A percentile compares a stretch with the other conserved stretches of the same genome.
These are phyloP conservation scores for Raddia distichophylla DNA, from an alignment of 176 grass and related monocot genomes.

Conservation along the genomic window DNA sequence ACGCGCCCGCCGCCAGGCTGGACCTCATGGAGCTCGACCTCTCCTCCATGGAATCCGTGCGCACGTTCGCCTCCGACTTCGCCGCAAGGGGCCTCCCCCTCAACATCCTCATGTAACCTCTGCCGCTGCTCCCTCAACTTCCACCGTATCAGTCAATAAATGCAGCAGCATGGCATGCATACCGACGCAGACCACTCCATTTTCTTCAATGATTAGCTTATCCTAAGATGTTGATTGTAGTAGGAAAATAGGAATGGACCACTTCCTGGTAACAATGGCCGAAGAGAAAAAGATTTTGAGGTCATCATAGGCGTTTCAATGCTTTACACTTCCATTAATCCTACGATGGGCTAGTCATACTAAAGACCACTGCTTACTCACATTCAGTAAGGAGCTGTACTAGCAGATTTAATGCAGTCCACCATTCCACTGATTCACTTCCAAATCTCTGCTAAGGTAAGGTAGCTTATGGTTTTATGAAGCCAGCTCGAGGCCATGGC, in stretches of 20 bases:
- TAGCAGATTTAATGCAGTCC: background rate
- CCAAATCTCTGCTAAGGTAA: background rate
- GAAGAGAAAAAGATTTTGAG: background rate
- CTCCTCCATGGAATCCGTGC: slow-evolving; percentile 71
- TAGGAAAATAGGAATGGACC: background rate
- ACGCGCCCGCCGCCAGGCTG: slow-evolving; percentile 52
- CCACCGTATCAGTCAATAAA: background rate
- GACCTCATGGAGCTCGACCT: slow-evolving; percentile 88
- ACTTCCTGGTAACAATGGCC: background rate
- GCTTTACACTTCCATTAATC: background rate
- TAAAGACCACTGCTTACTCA: background rate
- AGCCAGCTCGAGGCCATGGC: background rate
- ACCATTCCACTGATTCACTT: background rate
- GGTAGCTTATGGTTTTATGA: background rate
- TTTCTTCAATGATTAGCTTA: background rate
- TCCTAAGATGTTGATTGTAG: background rate
- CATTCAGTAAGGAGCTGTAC: background rate
- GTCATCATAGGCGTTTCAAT: background rate
- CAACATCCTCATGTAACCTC: slow-evolving; percentile 79
- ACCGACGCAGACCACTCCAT: background rate
- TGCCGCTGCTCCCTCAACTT: background rate
- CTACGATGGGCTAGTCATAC: background rate
- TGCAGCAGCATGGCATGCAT: background rate
- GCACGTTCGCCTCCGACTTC: slow-evolving; percentile 72
- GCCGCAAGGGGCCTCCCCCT: slow-evolving; percentile 54